Evolutionary conservation across 352 stramenopile genomes (phyloP).

Genomic region (Globisporangium recalcitrans): DNA sequence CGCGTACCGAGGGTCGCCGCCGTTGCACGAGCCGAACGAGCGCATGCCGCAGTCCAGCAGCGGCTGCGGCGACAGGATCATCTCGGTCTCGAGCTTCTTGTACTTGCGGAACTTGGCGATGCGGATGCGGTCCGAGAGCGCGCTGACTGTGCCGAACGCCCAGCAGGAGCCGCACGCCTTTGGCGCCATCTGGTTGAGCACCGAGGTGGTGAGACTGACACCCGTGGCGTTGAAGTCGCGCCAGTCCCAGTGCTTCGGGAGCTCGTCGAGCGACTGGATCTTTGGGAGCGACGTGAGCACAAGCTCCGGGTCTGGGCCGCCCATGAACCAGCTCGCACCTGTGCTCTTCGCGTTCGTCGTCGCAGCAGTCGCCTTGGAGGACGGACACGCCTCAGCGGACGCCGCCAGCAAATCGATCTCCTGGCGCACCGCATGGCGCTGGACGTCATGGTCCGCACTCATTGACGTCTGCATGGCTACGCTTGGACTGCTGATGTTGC

Average conservation of each 20-base stretch:
- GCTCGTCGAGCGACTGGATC: constrained; percentile 46
- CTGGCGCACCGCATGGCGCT: constrained; percentile 44
- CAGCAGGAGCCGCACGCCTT: constrained; percentile 74
- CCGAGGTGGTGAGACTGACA: constrained; percentile 65
- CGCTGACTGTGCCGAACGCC: constrained; percentile 66
- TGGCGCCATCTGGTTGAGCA: constrained; percentile 79
- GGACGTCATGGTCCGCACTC: constrained; percentile 17
- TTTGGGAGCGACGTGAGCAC: constrained; percentile 38
- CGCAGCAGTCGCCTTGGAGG: neutral
- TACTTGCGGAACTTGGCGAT: constrained; percentile 64
- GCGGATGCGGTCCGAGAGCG: constrained; percentile 74
- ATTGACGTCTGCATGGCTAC: constrained; percentile 13
- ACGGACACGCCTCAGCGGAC: constrained; percentile 24
- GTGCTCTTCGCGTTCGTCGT: constrained; percentile 21
- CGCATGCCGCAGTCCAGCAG: constrained; percentile 78
- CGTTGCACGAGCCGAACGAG: constrained; percentile 70
- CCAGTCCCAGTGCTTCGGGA: constrained; percentile 73
- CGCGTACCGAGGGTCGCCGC: constrained; percentile 73
- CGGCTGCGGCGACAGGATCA: constrained; percentile 63
- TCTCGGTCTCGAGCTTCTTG: constrained; percentile 43
- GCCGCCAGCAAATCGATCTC: constrained; percentile 50
- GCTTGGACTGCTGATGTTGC: neutral
- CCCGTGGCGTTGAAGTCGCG: constrained; percentile 73
- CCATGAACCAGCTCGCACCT: constrained; percentile 51
- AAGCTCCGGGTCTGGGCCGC: constrained; percentile 52